Conservation (phyloP, 768 basidiomycete genomes). For the Coprinellus aureogranulatus region DNA sequence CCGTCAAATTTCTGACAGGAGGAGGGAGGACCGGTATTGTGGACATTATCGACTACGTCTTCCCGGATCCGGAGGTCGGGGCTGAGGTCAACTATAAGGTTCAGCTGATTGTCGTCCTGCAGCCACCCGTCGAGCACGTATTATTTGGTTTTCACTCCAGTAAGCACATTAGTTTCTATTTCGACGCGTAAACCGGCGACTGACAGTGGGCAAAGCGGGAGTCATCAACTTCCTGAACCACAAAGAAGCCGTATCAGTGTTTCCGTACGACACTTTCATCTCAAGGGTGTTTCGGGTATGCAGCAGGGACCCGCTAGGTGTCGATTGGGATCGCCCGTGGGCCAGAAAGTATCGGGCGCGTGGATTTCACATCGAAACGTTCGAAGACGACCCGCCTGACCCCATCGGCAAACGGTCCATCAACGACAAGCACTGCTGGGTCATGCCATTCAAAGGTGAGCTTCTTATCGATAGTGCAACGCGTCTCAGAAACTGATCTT, state of each 20-base stretch:
- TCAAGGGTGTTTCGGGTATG: background rate
- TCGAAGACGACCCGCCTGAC: background rate
- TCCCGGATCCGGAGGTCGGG: background rate
- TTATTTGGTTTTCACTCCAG: background rate
- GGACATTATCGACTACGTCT: background rate
- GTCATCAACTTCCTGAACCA: background rate
- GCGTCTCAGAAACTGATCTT: too few relatives aligned
- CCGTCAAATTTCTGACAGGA: background rate
- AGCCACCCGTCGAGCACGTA: background rate
- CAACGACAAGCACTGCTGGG: background rate
- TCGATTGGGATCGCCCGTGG: background rate
- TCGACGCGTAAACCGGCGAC: background rate
- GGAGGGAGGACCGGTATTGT: background rate
- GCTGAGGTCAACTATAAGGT: background rate
- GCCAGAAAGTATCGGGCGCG: background rate
- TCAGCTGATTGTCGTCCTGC: background rate
- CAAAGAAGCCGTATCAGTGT: background rate
- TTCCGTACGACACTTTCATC: background rate
- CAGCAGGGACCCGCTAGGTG: background rate
- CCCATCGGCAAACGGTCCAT: background rate
- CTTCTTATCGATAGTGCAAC: too few relatives aligned
- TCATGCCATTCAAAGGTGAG: background rate
- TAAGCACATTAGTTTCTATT: background rate
- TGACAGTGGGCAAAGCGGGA: background rate
- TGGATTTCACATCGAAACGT: background rate